Percentiles rank a stretch among this genome's conserved stretches.
phyloP scores from a whole-genome alignment of 2,329 filamentous ascomycete genomes.

The Cylindrodendrum hubeiense region DNA sequence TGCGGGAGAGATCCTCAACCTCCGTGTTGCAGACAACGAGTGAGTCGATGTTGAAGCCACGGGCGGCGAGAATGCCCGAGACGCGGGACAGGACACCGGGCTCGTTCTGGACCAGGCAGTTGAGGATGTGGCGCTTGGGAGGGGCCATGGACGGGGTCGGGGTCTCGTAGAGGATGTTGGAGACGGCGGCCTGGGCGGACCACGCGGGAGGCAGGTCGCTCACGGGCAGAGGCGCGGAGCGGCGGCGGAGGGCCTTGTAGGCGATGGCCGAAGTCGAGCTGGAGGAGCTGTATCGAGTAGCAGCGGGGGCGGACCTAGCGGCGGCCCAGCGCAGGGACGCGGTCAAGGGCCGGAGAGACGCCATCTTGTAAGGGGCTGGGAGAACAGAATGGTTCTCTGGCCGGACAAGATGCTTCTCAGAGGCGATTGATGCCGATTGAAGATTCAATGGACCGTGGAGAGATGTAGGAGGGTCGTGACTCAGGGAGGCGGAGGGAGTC shows the following conservation, averaged over 20 bases:
- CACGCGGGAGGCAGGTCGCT: constrained; percentile 81
- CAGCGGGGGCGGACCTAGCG: constrained; percentile 40
- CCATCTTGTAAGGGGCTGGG: constrained; percentile 52
- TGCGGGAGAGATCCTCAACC: constrained; percentile 94
- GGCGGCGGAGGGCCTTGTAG: constrained; percentile 96
- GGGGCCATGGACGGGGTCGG: constrained; percentile 85
- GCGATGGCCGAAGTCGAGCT: constrained; percentile 92
- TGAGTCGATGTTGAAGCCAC: constrained; percentile 99
- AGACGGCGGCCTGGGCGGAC: constrained; percentile 94
- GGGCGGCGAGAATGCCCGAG: constrained; percentile 93
- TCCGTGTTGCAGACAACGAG: constrained; percentile 98
- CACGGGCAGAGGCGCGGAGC: constrained; percentile 86
- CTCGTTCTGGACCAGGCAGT: constrained; percentile 99
- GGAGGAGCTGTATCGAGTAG: constrained; percentile 55
- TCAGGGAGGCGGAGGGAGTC: constrained; percentile 37
- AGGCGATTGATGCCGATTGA: constrained; percentile 35
- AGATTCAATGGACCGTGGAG: constrained; percentile 28
- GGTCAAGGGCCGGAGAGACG: constrained; percentile 58
- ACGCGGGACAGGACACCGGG: constrained; percentile 96
- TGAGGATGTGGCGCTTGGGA: constrained; percentile 94
- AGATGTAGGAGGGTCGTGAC: constrained; percentile 37
- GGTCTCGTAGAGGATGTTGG: constrained; percentile 98
- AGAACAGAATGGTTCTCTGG: constrained; percentile 39
- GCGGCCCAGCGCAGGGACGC: constrained; percentile 54
- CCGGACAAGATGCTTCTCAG: constrained; percentile 43